Base-by-base conservation (phyloP, 495 filamentous ascomycete species). In the Geoglossum glabrum region DNA sequence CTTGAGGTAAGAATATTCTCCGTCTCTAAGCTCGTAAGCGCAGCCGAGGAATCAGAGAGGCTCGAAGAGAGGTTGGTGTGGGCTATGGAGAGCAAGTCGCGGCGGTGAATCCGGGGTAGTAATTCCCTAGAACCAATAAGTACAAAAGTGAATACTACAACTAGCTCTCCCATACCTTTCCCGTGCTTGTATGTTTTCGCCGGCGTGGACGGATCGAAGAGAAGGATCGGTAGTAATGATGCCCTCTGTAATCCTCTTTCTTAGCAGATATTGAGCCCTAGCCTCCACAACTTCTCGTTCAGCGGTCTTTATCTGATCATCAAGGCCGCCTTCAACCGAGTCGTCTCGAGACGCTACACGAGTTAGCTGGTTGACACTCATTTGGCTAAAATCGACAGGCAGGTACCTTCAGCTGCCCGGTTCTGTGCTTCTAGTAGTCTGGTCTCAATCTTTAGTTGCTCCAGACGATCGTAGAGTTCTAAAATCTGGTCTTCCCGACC, bases 191-290 rank as follows among this genome's bases (percentile, higher is more conserved):
- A n/a, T 77, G 49, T 78, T 75, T 2, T 76, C 79, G 50, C 80
- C 83, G 52, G 79, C 70, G 65, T 90, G 85, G 55, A 88, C 77
- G 0, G 86, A 82, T 64, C 85, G 87, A 55, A 93, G 69, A 51
- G 81, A 81, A 10, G 86, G 86, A 63, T 85, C 82, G 25, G 80
- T 78, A 61, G 78, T 76, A 59, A 90, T 68, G 27, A 85, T 77
- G 54, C 72, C 80, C 52, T 79, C 76, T 13, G 83, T 68, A n/a
- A 86, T 76, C 60, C 77, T 79, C 62, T 79, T 79, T 57, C 78
- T 79, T 57, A 89, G 71, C 33, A 76, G 72, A 64, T 87, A 84
- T 47, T 73, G 71, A 50, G 84, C 80, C 64, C 81, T 79, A 45
- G 84, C 79, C 61, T 86, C 78, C 25, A 87, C 69, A 33, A 85